A percentile compares a stretch with the other conserved stretches of the same genome.
phyloP scores from a whole-genome alignment of 352 stramenopile genomes.

The Pythium folliculosum region DNA sequence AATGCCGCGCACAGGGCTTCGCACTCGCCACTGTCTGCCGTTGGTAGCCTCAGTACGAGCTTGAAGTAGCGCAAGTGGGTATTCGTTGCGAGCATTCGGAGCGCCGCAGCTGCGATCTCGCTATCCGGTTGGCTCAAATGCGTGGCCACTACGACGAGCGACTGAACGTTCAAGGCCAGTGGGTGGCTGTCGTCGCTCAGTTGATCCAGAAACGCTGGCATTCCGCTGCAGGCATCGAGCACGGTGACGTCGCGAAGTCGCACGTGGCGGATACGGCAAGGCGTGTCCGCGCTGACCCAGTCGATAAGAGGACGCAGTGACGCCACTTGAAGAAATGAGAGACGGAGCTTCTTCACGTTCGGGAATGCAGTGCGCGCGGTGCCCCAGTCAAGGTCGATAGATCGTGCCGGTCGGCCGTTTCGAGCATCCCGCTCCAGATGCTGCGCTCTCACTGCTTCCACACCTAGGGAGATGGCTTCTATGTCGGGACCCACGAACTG shows the following conservation, averaged over 20 bases:
- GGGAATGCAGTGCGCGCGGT: background rate
- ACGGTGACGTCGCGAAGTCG: too few relatives aligned
- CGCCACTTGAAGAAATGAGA: background rate
- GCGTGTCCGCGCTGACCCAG: too few relatives aligned
- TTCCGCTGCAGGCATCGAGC: too few relatives aligned
- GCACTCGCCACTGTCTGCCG: background rate
- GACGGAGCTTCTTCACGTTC: background rate
- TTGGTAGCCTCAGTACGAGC: background rate
- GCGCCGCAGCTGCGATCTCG: background rate
- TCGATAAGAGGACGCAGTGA: background rate
- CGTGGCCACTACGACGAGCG: background rate
- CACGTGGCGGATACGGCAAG: too few relatives aligned
- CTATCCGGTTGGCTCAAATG: background rate
- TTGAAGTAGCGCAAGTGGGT: background rate
- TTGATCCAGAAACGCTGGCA: background rate
- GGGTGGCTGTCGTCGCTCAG: background rate
- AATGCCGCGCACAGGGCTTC: background rate
- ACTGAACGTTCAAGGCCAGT: background rate
- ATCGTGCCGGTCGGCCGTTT: too few relatives aligned
- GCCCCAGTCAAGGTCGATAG: background rate
- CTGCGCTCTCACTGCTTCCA: too few relatives aligned
- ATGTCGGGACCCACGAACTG: too few relatives aligned
- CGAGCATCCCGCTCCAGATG: too few relatives aligned
- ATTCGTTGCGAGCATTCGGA: background rate
- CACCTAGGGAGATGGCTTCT: too few relatives aligned